phyloP scores from a whole-genome alignment of 73 alveolate genomes.

The Paramecium primaurelia region DNA sequence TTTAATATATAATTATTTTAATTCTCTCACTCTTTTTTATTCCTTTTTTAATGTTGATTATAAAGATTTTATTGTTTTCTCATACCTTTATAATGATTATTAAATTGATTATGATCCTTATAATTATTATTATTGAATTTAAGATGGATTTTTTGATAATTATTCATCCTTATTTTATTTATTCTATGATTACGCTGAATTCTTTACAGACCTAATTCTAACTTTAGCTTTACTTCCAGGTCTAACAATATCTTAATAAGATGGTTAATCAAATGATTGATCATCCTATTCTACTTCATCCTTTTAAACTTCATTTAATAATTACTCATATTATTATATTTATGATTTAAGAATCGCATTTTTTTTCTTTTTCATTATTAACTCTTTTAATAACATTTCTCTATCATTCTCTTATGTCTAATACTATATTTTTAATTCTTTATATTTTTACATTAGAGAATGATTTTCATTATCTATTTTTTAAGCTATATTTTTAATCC shows the following conservation, averaged over 20 bases:
- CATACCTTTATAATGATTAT: background rate
- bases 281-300: constrained; percentile 50
- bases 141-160: background rate
- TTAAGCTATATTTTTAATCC: constrained; percentile 59
- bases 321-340: constrained; percentile 47
- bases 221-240: constrained; percentile 21
- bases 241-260: background rate
- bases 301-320: constrained; percentile 46
- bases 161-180: background rate
- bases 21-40: constrained; percentile 69
- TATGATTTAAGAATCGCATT: constrained; percentile 54
- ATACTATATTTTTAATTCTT: constrained; percentile 47
- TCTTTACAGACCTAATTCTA: constrained; percentile 29
- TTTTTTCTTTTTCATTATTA: constrained; percentile 57
- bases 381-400: constrained; percentile 53
- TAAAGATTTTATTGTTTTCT: constrained; percentile 41
- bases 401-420: constrained; percentile 62
- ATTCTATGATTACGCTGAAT: background rate
- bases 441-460: constrained; percentile 50
- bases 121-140: background rate
- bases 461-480: constrained; percentile 62
- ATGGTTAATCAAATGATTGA: background rate
- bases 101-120: background rate
- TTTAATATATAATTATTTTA: constrained; percentile 62
- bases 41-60: constrained; percentile 58